Conservation (phyloP, 2,329 filamentous ascomycete species). For the Lecanicillium sp. region DNA sequence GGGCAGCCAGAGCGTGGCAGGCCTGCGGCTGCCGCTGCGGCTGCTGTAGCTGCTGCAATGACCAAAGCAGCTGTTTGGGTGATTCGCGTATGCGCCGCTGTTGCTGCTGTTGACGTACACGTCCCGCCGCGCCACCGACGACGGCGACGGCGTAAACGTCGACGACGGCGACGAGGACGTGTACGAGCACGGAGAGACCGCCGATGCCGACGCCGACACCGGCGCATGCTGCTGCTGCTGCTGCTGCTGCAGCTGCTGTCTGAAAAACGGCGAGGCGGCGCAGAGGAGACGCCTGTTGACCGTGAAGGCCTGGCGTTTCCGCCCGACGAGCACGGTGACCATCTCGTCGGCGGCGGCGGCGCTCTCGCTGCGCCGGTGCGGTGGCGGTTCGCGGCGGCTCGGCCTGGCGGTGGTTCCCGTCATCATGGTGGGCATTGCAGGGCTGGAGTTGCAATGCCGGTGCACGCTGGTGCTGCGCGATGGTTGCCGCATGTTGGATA, state of each 20-base stretch:
- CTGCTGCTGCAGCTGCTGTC: conserved; percentile 35
- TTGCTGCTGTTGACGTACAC: too few species aligned
- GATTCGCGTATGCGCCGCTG: too few species aligned
- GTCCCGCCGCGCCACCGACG: too few species aligned
- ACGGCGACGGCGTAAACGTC: neutral
- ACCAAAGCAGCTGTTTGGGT: too few species aligned
- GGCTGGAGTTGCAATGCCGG: too few species aligned
- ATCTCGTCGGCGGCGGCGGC: conserved; percentile 14
- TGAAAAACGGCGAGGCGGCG: conserved; percentile 42
- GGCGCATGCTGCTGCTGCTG: too few species aligned
- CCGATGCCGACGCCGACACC: too few species aligned
- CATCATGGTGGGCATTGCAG: neutral
- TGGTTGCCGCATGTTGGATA: too few species aligned
- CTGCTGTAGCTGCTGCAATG: too few species aligned
- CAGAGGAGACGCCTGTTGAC: conserved; percentile 41
- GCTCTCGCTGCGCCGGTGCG: conserved; percentile 1
- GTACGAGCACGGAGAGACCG: neutral
- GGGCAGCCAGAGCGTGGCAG: conserved; percentile 35
- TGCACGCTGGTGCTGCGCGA: neutral
- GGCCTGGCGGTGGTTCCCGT: neutral
- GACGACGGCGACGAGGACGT: neutral
- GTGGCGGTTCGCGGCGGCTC: neutral
- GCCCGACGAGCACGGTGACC: conserved; percentile 37
- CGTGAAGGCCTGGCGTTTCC: conserved; percentile 34
- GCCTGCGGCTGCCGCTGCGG: conserved; percentile 18